Evolutionary conservation across 2,329 filamentous ascomycete species (phyloP), one percentile per base, ranked within the genome.

Genomic region (Neofusicoccum ribis): DNA sequence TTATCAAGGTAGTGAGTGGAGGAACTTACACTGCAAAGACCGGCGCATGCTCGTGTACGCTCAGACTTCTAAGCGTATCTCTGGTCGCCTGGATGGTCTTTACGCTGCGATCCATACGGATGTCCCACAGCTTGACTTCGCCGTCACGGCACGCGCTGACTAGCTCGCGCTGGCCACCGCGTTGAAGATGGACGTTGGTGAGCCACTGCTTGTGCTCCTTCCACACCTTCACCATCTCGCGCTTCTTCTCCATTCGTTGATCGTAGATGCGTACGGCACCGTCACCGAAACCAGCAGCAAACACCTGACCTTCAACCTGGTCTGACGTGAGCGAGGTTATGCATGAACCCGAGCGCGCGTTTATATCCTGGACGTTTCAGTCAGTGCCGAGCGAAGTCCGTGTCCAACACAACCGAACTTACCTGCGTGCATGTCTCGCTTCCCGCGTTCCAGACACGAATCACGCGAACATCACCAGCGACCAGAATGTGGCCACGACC

Each of bases 191-290:
- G 14, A 97, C 92, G 70, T 92, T 95, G 72, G 93, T 93, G 77
- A 99, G 89, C 95, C 95, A 99, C 71, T 96, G 92, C 67, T 90
- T 89, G 73, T 98, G 94, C 72, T 97, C 92, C 75, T 96, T 95
- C 94, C 95, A 99, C 70, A 94, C 93, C 78, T 91, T 92, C 64
- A 97, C 90, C 93, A 98, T 97, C 17, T 91, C 91, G 63, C 95
- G 92, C 67, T 92, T 90, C 2, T 93, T 90, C 68, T 89, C 89
- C 68, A 91, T 81, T 12, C 95, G 89, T 69, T 94, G 92, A 77
- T 99, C 95, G 74, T 97, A 99, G 4, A 97, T 93, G 61, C 95
- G 88, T 49, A 99, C 89, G 1, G 93, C 93, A 39, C 95, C 95
- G 72, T 99, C 96, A 17, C 95, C 95, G 72, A 98, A 99, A 3